Percentiles rank a stretch among this genome's conserved stretches.
Evolutionary conservation across 1,284 basidiomycete species (phyloP).

Genomic region (Cutaneotrichosporon arboriforme): DNA sequence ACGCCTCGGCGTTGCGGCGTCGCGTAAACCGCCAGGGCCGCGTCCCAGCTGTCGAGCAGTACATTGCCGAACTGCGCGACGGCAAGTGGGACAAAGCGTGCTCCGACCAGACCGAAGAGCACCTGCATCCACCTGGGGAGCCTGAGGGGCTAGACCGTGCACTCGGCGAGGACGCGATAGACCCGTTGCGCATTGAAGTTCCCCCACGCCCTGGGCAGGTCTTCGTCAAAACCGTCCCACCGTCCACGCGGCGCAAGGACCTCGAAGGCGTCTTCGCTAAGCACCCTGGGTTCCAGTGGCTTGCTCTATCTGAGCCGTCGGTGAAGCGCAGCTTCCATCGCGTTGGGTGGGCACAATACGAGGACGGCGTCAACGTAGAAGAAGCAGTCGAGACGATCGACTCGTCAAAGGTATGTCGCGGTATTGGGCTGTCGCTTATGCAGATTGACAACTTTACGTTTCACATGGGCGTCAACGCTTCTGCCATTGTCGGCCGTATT

Average conservation of each 20-base stretch:
- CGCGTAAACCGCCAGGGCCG: constrained; percentile 75
- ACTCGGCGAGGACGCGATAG: constrained; percentile 57
- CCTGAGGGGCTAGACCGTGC: constrained; percentile 35
- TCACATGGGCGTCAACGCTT: constrained; percentile 74
- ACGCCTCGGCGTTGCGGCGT: constrained; percentile 62
- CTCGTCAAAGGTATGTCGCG: constrained; percentile 67
- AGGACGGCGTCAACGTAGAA: constrained; percentile 72
- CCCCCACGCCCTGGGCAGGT: constrained; percentile 77
- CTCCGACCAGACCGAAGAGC: constrained; percentile 33
- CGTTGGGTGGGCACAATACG: constrained; percentile 83
- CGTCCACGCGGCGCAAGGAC: constrained; percentile 77
- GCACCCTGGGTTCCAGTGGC: constrained; percentile 55
- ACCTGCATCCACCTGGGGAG: constrained; percentile 27
- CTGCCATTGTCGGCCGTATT: constrained; percentile 68
- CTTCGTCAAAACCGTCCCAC: constrained; percentile 88
- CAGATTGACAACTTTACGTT: constrained; percentile 90
- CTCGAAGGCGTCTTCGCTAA: constrained; percentile 67
- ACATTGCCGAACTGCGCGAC: constrained; percentile 69
- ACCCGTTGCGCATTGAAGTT: constrained; percentile 54
- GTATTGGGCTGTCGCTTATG: constrained; percentile 8
- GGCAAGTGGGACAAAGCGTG: constrained; percentile 71
- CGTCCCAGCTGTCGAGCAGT: constrained; percentile 63
- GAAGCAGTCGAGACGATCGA: constrained; percentile 64
- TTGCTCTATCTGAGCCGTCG: constrained; percentile 82
- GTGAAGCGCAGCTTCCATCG: constrained; percentile 86